These are phyloP conservation scores for Colletotrichum lentis DNA, from an alignment of 2,329 filamentous ascomycete genomes.

Conservation along the genomic window DNA sequence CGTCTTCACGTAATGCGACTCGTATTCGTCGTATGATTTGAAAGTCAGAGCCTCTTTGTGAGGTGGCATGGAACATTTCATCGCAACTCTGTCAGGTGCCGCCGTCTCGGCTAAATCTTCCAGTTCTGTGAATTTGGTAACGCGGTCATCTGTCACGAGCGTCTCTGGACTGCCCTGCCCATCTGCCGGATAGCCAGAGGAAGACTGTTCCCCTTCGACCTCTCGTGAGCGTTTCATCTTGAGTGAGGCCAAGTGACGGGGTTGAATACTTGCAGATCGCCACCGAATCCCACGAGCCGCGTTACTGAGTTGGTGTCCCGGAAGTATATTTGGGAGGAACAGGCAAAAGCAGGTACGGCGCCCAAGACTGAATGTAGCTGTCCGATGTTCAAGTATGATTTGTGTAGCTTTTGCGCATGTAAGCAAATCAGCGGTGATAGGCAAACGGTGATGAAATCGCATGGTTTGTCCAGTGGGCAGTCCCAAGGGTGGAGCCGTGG, in stretches of 20 bases:
- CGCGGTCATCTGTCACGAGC: slow-evolving; percentile 41
- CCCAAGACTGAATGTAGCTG: background rate
- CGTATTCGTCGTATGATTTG: slow-evolving; percentile 79
- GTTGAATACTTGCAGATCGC: slow-evolving; percentile 36
- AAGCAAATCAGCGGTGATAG: slow-evolving; percentile 7
- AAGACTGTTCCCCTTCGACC: slow-evolving; percentile 59
- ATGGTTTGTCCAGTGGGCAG: slow-evolving; percentile 24
- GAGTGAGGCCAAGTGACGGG: slow-evolving; percentile 27
- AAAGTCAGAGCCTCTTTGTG: slow-evolving; percentile 78
- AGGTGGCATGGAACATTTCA: slow-evolving; percentile 84
- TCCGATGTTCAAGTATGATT: background rate
- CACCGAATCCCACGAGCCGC: slow-evolving; percentile 13
- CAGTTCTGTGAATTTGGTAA: slow-evolving; percentile 67
- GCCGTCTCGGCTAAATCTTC: slow-evolving; percentile 53
- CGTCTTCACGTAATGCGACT: slow-evolving; percentile 81
- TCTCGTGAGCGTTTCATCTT: slow-evolving; percentile 72
- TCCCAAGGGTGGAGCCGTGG: slow-evolving; percentile 22
- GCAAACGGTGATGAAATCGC: slow-evolving; percentile 3
- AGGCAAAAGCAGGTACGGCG: slow-evolving; percentile 7
- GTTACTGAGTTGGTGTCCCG: slow-evolving; percentile 16
- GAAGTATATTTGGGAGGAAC: slow-evolving; percentile 9
- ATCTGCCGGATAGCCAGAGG: slow-evolving; percentile 43
- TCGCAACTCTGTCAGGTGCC: slow-evolving; percentile 55
- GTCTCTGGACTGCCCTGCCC: slow-evolving; percentile 23
- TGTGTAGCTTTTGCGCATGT: background rate